Base-by-base conservation (phyloP, 768 basidiomycete genomes). In the Tulasnella sp. region DNA sequence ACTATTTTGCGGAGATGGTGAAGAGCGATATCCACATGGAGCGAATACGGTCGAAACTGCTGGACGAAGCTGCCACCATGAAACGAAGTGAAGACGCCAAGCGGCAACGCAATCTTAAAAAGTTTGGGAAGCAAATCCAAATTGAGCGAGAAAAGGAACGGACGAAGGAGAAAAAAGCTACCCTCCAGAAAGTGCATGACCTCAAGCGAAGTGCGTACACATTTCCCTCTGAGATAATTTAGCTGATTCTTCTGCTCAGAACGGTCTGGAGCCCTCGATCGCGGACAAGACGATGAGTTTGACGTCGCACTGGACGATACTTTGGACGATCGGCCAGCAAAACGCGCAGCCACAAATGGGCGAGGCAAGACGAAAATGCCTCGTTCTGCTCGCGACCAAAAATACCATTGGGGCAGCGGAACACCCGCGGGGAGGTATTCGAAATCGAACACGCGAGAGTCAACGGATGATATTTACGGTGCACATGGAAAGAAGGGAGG, bases 1-100 rank as follows among this genome's bases (percentile, higher is more conserved):
- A 97, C 70, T 98, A 92, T 69, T 98, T 94, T 62, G 94, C 94
- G 21, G 94, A 98, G 71, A 98, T 98, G 94, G 85, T 97, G 63
- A 97, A 98, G 70, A 84, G 83, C 31, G 96, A 99, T 64, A 74
- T 86, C 6, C 96, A 99, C 71, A 99, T 99, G 96, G 91, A 96
- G 68, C 82, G 91, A 59, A 87, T 98, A 63, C 84, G 96, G 53
- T 84, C 90, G 61, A 80, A 84, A 15, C 70, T 98, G 23, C 75
- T 98, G 25, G 87, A 98, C 69, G 96, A 98, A 69, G 72, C 75
- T 23, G 86, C 90, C 0, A 76, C 77, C 0, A 91, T 98, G 63
- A 92, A 96, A 69, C 87, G 86, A 69, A 78, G 84, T 59, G 94
- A 98, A 66, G 86, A 90, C 54, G 92, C 90, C 65, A 79, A 86